A percentile compares a stretch with the other conserved stretches of the same genome.
Conservation (phyloP, 768 basidiomycete species). For the Leucocoprinus birnbaumii region DNA sequence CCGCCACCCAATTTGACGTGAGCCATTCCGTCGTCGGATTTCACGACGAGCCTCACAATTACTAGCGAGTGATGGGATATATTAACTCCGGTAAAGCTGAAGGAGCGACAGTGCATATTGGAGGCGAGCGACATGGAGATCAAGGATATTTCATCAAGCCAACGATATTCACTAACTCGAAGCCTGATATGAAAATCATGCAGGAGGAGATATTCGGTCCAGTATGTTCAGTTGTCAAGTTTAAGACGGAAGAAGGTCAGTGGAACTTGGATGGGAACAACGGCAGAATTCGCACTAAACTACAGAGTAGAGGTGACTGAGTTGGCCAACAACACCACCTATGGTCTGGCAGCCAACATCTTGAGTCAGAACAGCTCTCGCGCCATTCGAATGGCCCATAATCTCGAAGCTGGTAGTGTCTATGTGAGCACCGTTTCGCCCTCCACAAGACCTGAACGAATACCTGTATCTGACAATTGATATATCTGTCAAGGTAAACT, state of each 20-base stretch:
- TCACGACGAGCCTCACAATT: neutral
- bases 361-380: constrained; percentile 68
- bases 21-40: neutral
- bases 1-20: constrained; percentile 57
- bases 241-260: constrained; percentile 54
- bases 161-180: constrained; percentile 71
- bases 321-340: constrained; percentile 73
- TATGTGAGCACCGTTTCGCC: constrained; percentile 37
- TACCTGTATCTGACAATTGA: too few relatives aligned
- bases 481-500: constrained; percentile 42
- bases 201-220: constrained; percentile 81
- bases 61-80: constrained; percentile 65
- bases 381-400: constrained; percentile 62
- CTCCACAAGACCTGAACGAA: too few relatives aligned
- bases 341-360: constrained; percentile 78
- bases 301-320: constrained; percentile 37
- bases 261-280: neutral
- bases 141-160: constrained; percentile 68
- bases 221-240: constrained; percentile 74
- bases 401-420: constrained; percentile 63
- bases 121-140: constrained; percentile 54
- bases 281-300: neutral
- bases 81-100: constrained; percentile 72
- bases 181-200: constrained; percentile 72
- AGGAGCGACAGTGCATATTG: constrained; percentile 65